Evolutionary conservation across 768 basidiomycete species (phyloP), one percentile per base, ranked within the genome.

Genomic region (Pisolithus sp.): DNA sequence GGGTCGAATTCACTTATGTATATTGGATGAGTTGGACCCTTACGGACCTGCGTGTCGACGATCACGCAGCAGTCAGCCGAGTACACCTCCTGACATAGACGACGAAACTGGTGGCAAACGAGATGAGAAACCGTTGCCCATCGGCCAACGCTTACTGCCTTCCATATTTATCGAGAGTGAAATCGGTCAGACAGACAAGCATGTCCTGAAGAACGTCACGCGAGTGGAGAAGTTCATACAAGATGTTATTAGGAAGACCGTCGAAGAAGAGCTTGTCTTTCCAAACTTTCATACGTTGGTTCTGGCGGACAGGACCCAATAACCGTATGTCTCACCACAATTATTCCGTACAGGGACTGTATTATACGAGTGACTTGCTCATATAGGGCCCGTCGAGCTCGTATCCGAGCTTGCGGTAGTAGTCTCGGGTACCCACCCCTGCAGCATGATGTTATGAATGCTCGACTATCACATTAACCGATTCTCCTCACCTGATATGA

Each of bases 351-450:
- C 10, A 37, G 50, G 49, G 43, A 26, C 21, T 13, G 65, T 44
- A 50, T 59, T 66, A 81, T 61, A 75, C 60, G 63, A 89, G 65
- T 28, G 76, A 76, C 70, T 96, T 96, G 75, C 87, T 91, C 95
- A 99, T 99, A 69, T 98, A 99, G 18, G 93, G 93, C 0, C 95
- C 95, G 62, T 98, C 94, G 51, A 97, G 73, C 68, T 87, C 84
- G 68, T 98, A 98, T 7, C 94, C 94, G 51, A 98, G 72, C 65
- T 91, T 85, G 53, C 92, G 81, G 68, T 98, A 99, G 68, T 99
- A 99, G 67, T 95, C 93, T 62, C 96, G 78, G 12, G 96, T 98
- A 18, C 96, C 96, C 54, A 99, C 93, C 55, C 92, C 90, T 88
- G 57, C 15, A 56, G 37, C 53, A 9, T 41, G n/a, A 39, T 7